These are phyloP conservation scores for Phellinidium pouzarii DNA, from an alignment of 1,284 basidiomycete species.

Conservation along the genomic window DNA sequence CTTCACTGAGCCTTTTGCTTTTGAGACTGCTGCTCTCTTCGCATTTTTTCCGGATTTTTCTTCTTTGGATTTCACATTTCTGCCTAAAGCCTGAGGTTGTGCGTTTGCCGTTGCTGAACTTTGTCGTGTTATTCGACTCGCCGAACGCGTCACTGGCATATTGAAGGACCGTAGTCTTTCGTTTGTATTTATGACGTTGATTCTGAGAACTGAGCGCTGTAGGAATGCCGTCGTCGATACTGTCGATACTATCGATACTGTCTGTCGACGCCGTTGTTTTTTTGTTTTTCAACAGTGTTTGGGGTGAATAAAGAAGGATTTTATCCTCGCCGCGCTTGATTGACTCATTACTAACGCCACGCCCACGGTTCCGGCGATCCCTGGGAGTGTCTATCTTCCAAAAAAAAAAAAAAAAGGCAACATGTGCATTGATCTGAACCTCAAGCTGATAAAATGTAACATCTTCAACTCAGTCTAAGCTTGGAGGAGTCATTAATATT, in stretches of 20 bases:
- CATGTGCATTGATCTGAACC: too few species aligned
- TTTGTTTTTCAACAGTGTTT: too few species aligned
- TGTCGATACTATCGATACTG: too few species aligned
- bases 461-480: too few species aligned
- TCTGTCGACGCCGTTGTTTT: too few species aligned
- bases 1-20: neutral
- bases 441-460: too few species aligned
- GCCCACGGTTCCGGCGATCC: too few species aligned
- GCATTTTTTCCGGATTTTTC: neutral
- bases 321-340: too few species aligned
- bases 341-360: too few species aligned
- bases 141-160: conserved; percentile 14
- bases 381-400: too few species aligned
- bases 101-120: conserved; percentile 2
- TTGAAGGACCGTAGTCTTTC: neutral
- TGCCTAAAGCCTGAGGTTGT: neutral
- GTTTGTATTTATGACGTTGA: neutral
- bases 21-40: neutral
- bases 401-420: too few species aligned
- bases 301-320: too few species aligned
- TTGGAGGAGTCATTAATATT: neutral
- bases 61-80: neutral
- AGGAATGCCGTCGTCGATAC: neutral
- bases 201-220: neutral
- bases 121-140: neutral